These are phyloP conservation scores for Ganoderma lingzhi DNA, from an alignment of 1,284 basidiomycete species.

Conservation along the genomic window DNA sequence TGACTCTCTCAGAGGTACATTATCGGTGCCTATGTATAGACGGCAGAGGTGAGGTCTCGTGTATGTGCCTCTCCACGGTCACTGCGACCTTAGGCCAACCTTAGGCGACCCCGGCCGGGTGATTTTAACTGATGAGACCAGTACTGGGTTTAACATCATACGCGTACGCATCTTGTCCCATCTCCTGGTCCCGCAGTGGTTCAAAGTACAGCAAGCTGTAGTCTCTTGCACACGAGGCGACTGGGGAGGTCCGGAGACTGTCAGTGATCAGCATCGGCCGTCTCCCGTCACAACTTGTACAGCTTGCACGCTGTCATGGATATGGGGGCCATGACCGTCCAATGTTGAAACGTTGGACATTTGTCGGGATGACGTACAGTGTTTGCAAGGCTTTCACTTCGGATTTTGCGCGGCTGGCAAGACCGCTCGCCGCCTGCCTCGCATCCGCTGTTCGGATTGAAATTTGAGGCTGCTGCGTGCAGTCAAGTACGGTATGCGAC, in stretches of 20 bases:
- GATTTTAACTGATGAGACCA: not conserved
- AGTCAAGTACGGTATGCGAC: not conserved
- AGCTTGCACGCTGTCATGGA: not conserved
- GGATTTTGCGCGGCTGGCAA: not conserved
- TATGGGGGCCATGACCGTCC: not conserved
- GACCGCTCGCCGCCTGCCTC: not conserved
- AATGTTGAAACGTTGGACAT: not conserved
- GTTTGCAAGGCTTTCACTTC: not conserved
- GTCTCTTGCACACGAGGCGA: not conserved
- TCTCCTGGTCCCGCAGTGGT: not conserved
- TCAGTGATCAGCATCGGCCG: not conserved
- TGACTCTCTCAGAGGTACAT: not conserved
- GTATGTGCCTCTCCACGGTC: not conserved
- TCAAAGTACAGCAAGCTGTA: not conserved
- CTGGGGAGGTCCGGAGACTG: not conserved
- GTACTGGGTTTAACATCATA: not conserved
- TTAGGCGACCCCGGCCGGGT: not conserved
- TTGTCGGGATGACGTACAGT: not conserved
- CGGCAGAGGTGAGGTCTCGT: not conserved
- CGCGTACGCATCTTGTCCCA: not conserved
- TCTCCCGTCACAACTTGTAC: not conserved
- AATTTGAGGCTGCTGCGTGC: not conserved
- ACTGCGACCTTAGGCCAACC: not conserved
- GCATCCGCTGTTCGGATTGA: not conserved
- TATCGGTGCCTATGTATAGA: not conserved